Base-by-base conservation (phyloP, 2,329 filamentous ascomycete genomes). In the Aureobasidium sp. region DNA sequence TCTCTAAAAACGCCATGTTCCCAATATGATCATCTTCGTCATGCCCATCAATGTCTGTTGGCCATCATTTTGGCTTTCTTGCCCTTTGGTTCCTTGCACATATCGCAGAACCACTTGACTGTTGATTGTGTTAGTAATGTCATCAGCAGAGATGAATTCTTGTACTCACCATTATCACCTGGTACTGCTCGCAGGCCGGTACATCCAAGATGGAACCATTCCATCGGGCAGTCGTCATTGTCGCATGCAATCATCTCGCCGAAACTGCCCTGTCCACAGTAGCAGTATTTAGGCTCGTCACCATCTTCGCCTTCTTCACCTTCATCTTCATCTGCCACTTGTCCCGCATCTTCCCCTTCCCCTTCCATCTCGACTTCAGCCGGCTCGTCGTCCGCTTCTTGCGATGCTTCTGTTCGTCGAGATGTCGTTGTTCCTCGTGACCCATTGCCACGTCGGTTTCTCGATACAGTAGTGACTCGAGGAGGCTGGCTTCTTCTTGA, bases 231-330 rank as follows among this genome's bases (percentile, higher is more conserved):
- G 62, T 79, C 76, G 41, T 85, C 82, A 69, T 87, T 87, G 71
- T 87, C 85, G 69, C 85, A 87, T 13, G 83, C 85, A 44, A 87
- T 82, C 85, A 87, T 87, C 69, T 86, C 83, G 20, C 85, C 85
- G 69, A 86, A 86, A 65, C 80, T 84, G 41, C 86, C 84, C 65
- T 83, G 82, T 55, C 84, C 83, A 69, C 85, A 87, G 66, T 84
- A 85, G 73, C 85, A 87, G 70, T 87, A 87, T 44, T 83, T 81
- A 64, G 82, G 83, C 65, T 84, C 83, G 69, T 85, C 66, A 0
- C 70, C 81, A 66, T 83, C 81, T 48, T 80, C 81, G 12, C 75
- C 78, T 64, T 80, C 78, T 20, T 80, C 79, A 51, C 79, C 77
- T 15, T 78, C 77, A 13, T 77, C 78, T n/a, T 78, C 78, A 24